These are phyloP conservation scores for Fomitopsis betulina DNA, from an alignment of 1,284 basidiomycete genomes.

Conservation along the genomic window DNA sequence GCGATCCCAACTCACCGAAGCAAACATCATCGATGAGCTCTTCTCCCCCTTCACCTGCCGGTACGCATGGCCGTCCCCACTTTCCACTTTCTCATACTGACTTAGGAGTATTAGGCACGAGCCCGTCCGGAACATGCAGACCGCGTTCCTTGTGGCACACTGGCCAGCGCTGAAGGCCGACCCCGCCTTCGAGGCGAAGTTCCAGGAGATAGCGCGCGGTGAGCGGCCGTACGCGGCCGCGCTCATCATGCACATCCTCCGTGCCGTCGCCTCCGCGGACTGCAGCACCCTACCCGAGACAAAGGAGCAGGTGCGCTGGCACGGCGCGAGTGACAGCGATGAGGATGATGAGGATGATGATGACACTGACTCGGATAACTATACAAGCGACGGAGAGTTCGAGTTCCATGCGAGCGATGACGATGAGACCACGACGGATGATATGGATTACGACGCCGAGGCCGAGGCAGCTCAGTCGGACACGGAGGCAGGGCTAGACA, in stretches of 20 bases:
- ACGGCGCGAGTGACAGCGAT: not conserved
- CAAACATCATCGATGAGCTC: not conserved
- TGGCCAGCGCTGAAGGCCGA: not conserved
- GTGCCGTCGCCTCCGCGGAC: not conserved
- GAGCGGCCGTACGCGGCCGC: not conserved
- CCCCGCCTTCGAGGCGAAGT: not conserved
- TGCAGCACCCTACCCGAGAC: not conserved
- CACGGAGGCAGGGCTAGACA: not conserved
- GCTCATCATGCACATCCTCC: constrained; percentile 1
- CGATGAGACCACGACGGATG: not conserved
- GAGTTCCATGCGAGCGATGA: not conserved
- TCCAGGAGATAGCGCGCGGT: not conserved
- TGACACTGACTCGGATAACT: not conserved
- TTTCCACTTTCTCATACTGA: not conserved
- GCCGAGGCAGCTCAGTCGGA: not conserved
- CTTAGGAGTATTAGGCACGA: not conserved
- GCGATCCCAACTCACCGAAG: not conserved
- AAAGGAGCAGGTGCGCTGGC: not conserved
- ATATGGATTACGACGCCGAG: not conserved
- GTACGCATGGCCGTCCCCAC: not conserved
- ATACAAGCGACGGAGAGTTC: not conserved
- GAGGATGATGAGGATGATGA: not conserved
- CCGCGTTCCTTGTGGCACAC: not conserved
- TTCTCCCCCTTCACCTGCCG: not conserved
- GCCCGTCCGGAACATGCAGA: not conserved